Evolutionary conservation across 768 basidiomycete species (phyloP).

Genomic region (Russula emetica): DNA sequence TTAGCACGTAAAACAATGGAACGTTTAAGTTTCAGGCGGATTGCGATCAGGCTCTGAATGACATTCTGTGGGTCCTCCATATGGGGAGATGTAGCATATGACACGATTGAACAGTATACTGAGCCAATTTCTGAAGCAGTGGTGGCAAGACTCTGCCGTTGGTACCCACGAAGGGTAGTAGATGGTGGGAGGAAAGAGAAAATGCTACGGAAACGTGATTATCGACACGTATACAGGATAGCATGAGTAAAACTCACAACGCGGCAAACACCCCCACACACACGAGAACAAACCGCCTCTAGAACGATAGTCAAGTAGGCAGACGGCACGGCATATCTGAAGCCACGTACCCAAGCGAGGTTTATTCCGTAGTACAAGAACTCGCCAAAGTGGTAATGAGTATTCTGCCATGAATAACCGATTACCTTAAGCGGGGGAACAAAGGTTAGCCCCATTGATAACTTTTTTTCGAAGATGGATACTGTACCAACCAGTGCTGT

Average conservation of each 20-base stretch:
- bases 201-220: conserved; percentile 39
- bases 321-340: not conserved
- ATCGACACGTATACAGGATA: conserved; percentile 19
- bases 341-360: conserved; percentile 64
- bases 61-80: conserved; percentile 53
- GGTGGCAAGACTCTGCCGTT: conserved; percentile 65
- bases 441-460: not conserved
- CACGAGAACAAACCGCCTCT: conserved; percentile 70
- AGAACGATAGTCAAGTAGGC: not conserved
- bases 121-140: conserved; percentile 63
- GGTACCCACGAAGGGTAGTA: conserved; percentile 68
- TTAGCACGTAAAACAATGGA: conserved; percentile 54
- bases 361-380: conserved; percentile 56
- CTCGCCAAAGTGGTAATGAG: conserved; percentile 43
- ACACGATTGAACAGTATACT: conserved; percentile 72
- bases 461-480: not conserved
- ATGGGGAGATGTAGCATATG: conserved; percentile 56
- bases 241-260: conserved; percentile 47
- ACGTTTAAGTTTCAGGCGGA: conserved; percentile 67
- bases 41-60: conserved; percentile 62
- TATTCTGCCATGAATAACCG: conserved; percentile 70
- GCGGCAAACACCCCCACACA: conserved; percentile 69
- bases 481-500: conserved; percentile 53
- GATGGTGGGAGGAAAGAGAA: conserved; percentile 71
- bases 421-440: conserved; percentile 47